Evolutionary conservation across 257 asterid species (phyloP).

Genomic region (Ilex asprella): DNA sequence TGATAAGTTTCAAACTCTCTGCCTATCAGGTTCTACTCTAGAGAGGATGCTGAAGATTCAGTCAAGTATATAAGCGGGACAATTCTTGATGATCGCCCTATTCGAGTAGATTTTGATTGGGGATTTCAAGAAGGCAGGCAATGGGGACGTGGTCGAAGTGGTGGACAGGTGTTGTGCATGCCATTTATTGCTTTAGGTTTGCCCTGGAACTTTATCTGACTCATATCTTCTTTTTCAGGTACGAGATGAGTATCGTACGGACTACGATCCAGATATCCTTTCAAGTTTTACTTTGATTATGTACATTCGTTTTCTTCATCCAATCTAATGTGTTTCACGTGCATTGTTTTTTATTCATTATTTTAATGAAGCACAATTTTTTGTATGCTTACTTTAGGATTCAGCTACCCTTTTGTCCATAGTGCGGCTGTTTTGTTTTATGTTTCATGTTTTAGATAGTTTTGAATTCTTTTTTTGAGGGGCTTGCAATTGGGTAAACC

Average conservation of each 20-base stretch:
- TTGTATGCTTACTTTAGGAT: no score
- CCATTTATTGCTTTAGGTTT: slow-evolving; percentile 9
- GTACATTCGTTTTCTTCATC: neutral
- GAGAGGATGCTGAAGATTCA: slow-evolving; percentile 87
- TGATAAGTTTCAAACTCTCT: neutral
- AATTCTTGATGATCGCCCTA: slow-evolving; percentile 97
- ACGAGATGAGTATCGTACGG: slow-evolving; percentile 98
- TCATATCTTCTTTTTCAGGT: slow-evolving; percentile 46
- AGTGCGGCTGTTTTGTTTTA: neutral
- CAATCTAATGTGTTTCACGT: neutral
- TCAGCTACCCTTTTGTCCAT: no score
- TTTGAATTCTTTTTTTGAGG: no score
- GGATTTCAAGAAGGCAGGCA: slow-evolving; percentile 97
- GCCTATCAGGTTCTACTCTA: slow-evolving; percentile 77
- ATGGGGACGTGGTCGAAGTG: slow-evolving; percentile 99
- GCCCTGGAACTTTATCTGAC: slow-evolving; percentile 12
- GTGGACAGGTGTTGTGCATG: slow-evolving; percentile 72
- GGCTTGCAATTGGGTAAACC: no score
- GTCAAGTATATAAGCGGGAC: slow-evolving; percentile 95
- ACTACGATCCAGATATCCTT: slow-evolving; percentile 99
- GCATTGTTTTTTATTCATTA: neutral
- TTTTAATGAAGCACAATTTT: neutral
- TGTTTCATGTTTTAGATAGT: neutral
- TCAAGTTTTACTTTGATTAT: neutral
- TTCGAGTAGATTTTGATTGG: slow-evolving; percentile 99